These are phyloP conservation scores for Biscogniauxia sp. DNA, from an alignment of 2,329 filamentous ascomycete species.

Conservation along the genomic window DNA sequence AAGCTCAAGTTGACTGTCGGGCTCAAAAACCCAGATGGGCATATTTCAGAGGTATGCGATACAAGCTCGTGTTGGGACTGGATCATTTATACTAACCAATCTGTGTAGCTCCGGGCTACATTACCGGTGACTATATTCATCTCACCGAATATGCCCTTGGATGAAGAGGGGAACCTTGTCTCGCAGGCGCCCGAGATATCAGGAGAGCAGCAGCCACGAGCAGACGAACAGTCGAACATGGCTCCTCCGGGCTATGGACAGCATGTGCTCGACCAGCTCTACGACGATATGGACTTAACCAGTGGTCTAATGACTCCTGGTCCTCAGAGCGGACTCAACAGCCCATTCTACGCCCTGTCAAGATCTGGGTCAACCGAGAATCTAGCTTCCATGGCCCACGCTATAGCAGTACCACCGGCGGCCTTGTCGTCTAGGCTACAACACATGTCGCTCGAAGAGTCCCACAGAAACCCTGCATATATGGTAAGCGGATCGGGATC, in stretches of 20 bases:
- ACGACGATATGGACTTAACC: conserved; percentile 74
- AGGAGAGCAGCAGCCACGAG: conserved; percentile 38
- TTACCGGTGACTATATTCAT: conserved; percentile 93
- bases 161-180: conserved; percentile 80
- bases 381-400: conserved; percentile 57
- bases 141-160: conserved; percentile 86
- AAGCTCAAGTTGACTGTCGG: conserved; percentile 90
- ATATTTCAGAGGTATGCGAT: conserved; percentile 74
- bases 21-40: conserved; percentile 90
- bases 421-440: conserved; percentile 66
- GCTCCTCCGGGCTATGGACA: conserved; percentile 93
- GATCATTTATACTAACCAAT: conserved; percentile 12
- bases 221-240: conserved; percentile 41
- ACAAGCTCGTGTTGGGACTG: conserved; percentile 10
- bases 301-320: conserved; percentile 68
- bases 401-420: conserved; percentile 46
- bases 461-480: conserved; percentile 46
- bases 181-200: conserved; percentile 50
- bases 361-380: conserved; percentile 81
- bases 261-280: conserved; percentile 85
- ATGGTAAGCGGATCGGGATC: conserved; percentile 43
- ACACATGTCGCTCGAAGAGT: conserved; percentile 57
- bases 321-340: conserved; percentile 72
- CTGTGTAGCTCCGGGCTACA: conserved; percentile 71
- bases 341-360: conserved; percentile 71